Evolutionary conservation across 139 green algal genomes (phyloP).

Genomic region (Trebouxia sp.): DNA sequence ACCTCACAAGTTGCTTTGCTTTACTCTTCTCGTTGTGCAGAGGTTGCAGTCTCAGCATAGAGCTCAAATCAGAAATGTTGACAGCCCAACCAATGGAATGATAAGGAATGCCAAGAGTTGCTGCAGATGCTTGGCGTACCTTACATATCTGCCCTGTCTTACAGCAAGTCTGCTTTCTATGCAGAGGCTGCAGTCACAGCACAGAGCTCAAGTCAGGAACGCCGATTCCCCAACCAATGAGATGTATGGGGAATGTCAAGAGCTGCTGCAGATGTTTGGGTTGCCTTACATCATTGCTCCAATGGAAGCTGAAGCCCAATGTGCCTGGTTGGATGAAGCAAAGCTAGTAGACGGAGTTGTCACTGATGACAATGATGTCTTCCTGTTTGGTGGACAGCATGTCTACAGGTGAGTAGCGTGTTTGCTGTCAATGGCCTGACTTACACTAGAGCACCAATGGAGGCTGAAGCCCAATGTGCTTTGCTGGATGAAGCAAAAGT

Average conservation of each 20-base stretch:
- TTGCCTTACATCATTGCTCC: slow-evolving; percentile 97
- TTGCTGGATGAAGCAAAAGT: slow-evolving; percentile 83
- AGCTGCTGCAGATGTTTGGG: slow-evolving; percentile 95
- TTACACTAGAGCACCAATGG: slow-evolving; percentile 91
- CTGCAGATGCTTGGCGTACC: neutral
- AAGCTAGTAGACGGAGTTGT: slow-evolving; percentile 95
- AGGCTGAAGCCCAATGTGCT: slow-evolving; percentile 95
- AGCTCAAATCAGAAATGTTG: too few species aligned
- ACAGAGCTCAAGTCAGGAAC: slow-evolving; percentile 32
- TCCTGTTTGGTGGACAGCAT: slow-evolving; percentile 91
- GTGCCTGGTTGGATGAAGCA: slow-evolving; percentile 80
- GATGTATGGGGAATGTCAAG: slow-evolving; percentile 88
- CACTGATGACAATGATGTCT: slow-evolving; percentile 98
- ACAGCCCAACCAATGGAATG: too few species aligned
- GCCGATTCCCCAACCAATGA: slow-evolving; percentile 67
- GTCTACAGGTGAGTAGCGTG: slow-evolving; percentile 75
- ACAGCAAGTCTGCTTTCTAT: neutral
- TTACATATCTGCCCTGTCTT: neutral
- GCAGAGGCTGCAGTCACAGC: slow-evolving; percentile 37
- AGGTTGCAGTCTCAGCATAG: slow-evolving; percentile 28
- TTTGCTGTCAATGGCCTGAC: too few species aligned
- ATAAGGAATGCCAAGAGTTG: neutral
- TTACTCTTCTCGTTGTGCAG: neutral
- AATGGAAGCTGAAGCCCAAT: slow-evolving; percentile 94
- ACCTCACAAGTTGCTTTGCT: neutral